Evolutionary conservation across 2,329 filamentous ascomycete genomes (phyloP), one percentile per base, ranked within the genome.

Genomic region (Calonectria hawksworthii): DNA sequence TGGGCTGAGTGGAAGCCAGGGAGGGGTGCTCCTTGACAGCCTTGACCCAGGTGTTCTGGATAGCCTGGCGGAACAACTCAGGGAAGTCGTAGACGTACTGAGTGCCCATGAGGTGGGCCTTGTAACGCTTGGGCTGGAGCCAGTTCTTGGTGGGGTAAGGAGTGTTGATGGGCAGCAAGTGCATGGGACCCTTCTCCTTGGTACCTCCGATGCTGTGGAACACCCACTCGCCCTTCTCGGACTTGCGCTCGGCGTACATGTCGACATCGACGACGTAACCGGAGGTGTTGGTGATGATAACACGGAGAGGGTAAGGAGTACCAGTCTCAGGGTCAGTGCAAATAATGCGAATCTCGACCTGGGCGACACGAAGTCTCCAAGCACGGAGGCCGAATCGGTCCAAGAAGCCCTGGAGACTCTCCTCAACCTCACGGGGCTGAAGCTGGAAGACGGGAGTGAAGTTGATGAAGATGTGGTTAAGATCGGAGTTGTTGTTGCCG

Each of bases 401-500:
- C 80, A 99, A 89, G 92, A 99, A 99, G 71, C 96, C 96, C 83
- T 94, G 95, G 30, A 99, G 92, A 36, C 95, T 96, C 86, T 98
- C 92, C 87, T 99, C 96, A 21, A 99, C 95, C 87, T 98, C 95
- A 74, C 92, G 88, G 4, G 97, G 96, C 82, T 95, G 90, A 64
- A 99, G 92, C 84, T 96, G 95, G 93, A 99, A 99, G 74, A 98
- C 95, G 13, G 96, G 95, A 0, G 95, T 97, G 89, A 99, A 99
- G 91, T 99, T 99, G 90, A 99, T 97, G 90, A 99, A 99, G 90
- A 99, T 97, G 88, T 99, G 97, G 90, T 99, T 99, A 84, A 99
- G 91, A 90, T 99, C 97, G 67, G 97, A 98, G 89, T 98, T 98
- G 89, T 98, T 99, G 90, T 98, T 98, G 83, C 97, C 97, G 83